Conservation (phyloP, 2,329 filamentous ascomycete genomes). For the Microsporum audouinii region DNA sequence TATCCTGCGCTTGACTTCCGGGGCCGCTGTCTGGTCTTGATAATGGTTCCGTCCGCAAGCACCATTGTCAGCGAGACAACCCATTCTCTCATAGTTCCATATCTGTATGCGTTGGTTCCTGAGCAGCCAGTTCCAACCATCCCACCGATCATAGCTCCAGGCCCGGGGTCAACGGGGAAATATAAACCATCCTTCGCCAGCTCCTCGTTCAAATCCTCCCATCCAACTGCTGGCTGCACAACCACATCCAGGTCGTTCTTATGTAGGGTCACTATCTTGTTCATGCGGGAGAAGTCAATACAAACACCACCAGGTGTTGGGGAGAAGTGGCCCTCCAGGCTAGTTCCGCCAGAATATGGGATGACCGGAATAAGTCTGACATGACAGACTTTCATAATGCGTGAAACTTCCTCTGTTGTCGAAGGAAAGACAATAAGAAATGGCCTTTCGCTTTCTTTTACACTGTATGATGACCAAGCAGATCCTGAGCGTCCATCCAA, state of each 20-base stretch:
- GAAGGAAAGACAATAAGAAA: conserved; percentile 62
- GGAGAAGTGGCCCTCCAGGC: conserved; percentile 78
- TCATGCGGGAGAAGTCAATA: conserved; percentile 77
- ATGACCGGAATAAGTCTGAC: conserved; percentile 70
- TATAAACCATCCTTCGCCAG: conserved; percentile 64
- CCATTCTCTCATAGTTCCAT: conserved; percentile 93
- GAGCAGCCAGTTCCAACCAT: conserved; percentile 43
- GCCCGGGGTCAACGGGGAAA: conserved; percentile 84
- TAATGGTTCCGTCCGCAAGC: conserved; percentile 75
- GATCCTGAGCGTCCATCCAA: conserved; percentile 48
- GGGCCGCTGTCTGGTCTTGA: conserved; percentile 79
- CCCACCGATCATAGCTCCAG: conserved; percentile 83
- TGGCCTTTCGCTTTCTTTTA: conserved; percentile 33
- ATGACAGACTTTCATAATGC: conserved; percentile 82
- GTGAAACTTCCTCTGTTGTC: conserved; percentile 71
- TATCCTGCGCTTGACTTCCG: conserved; percentile 87
- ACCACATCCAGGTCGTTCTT: conserved; percentile 65
- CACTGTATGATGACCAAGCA: conserved; percentile 49
- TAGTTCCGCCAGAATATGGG: conserved; percentile 77
- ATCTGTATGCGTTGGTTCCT: conserved; percentile 83
- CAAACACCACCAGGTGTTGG: conserved; percentile 73
- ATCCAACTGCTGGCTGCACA: conserved; percentile 71
- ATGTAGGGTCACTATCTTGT: conserved; percentile 65
- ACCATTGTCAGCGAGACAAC: conserved; percentile 78
- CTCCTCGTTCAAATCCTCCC: conserved; percentile 74